These are phyloP conservation scores for Carex scoparia DNA, from an alignment of 176 grass and related monocot species.

Conservation along the genomic window DNA sequence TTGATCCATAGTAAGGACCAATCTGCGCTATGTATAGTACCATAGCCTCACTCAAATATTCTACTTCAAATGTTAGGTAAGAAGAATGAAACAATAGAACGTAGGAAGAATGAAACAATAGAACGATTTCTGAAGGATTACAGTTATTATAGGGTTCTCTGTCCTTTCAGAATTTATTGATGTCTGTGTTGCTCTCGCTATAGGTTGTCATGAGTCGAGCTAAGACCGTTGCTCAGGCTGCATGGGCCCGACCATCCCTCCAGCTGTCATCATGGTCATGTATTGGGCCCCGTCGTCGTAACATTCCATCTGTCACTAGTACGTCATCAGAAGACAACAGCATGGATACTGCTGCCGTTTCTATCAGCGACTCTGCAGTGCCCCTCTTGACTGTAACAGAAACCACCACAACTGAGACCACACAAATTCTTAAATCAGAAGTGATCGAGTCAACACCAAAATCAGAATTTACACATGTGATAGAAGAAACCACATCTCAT, in stretches of 20 bases:
- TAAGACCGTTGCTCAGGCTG: constrained; percentile 76
- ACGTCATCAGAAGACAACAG: constrained; percentile 34
- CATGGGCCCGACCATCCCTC: constrained; percentile 61
- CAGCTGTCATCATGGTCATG: constrained; percentile 90
- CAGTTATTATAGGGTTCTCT: not conserved
- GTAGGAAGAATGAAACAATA: not conserved
- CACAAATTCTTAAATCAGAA: constrained; percentile 45
- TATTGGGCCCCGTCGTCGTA: constrained; percentile 70
- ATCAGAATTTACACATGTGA: constrained; percentile 31
- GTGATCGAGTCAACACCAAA: constrained; percentile 34
- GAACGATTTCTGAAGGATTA: not conserved
- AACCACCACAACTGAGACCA: constrained; percentile 33
- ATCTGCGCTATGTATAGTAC: too few relatives aligned
- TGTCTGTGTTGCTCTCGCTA: constrained; percentile 13
- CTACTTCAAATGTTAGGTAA: not conserved
- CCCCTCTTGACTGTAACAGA: constrained; percentile 40
- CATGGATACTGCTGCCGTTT: constrained; percentile 18
- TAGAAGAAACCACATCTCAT: constrained; percentile 30
- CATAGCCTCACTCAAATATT: too few relatives aligned
- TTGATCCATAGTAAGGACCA: too few relatives aligned
- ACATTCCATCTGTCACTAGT: constrained; percentile 38
- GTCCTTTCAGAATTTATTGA: not conserved
- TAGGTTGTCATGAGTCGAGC: constrained; percentile 96
- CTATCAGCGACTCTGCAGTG: constrained; percentile 23
- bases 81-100: not conserved